Percentiles rank a stretch among this genome's conserved stretches.
phyloP scores from a whole-genome alignment of 176 grass and related monocot species.

The Typha latifolia region DNA sequence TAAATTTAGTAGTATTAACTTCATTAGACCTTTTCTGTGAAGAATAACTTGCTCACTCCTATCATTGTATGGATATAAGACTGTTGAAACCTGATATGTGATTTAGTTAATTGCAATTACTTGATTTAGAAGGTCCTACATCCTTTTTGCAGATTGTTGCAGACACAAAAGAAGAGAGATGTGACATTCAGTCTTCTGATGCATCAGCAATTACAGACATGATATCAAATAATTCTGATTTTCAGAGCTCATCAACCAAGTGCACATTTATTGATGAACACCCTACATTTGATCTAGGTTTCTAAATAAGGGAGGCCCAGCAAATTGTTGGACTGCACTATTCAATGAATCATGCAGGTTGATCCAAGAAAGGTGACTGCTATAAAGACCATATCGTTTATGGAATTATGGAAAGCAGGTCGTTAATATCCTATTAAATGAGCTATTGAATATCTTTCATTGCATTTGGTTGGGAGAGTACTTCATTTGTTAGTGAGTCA shows the following conservation, averaged over 20 bases:
- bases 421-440: no score
- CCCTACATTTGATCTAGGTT: conserved; percentile 4
- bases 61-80: not conserved
- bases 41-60: not conserved
- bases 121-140: not conserved
- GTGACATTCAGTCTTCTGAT: not conserved
- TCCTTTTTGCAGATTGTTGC: not conserved
- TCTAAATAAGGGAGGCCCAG: not conserved
- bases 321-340: not conserved
- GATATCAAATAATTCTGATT: not conserved
- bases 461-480: no score
- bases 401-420: no score
- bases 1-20: not conserved
- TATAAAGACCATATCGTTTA: no score
- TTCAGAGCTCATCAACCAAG: not conserved
- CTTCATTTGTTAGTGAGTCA: no score
- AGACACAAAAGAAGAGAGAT: not conserved
- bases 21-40: not conserved
- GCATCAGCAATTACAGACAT: not conserved
- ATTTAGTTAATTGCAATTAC: not conserved
- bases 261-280: not conserved
- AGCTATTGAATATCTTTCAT: no score
- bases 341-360: no score
- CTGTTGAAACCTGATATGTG: not conserved
- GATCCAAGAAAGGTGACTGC: no score